Base-by-base conservation (phyloP, 2,329 filamentous ascomycete species). In the Fusarium devonianum region DNA sequence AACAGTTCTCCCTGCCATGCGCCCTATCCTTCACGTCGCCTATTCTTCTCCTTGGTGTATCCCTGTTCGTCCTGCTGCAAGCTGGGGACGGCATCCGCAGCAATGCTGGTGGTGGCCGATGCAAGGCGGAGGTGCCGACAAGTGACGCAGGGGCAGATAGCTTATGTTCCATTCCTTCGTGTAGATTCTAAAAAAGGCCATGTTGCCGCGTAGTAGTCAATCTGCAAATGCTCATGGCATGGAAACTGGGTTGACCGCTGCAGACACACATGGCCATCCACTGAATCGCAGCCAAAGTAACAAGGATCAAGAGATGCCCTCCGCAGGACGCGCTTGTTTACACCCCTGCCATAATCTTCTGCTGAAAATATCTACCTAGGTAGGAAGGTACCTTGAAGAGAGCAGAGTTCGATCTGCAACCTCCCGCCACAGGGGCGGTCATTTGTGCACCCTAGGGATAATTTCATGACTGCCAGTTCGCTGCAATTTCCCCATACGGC, bases 401-500 rank as follows among this genome's bases (percentile, higher is more conserved):
- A 25, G 19, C 19, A 33, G 22, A 41, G 16, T 22, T 41, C 28
- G 21, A 16, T 43, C 30, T 58, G 42, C 29, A 58, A 47, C 55
- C 44, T 57, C 36, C 21, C 54, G 62, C 54, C 16, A 33, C 49
- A 49, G 16, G 28, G 22, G 39, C 54, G n/a, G 49, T 58, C 33
- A 39, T 47, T 43, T 45, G 60, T 54, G 10, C 39, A 14, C 16
- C 37, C 21, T 39, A 26, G 33, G 34, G 30, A 51, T 49, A 40
- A 58, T 44, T 40, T 40, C 49, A 51, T 58, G 44, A 54, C 43
- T 43, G 42, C 46, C 48, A 33, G 38, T 61, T 64, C 61, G 61
- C 61, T 49, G 58, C 56, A 58, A 61, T 64, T 64, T 51, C 61
- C 63, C 35, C 29, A 59, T 59, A 38, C 19, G 49, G 61, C 34